Evolutionary conservation across 148 eudicot species (phyloP), one percentile per base, ranked within the genome.

Genomic region (Nepenthes mirabilis): DNA sequence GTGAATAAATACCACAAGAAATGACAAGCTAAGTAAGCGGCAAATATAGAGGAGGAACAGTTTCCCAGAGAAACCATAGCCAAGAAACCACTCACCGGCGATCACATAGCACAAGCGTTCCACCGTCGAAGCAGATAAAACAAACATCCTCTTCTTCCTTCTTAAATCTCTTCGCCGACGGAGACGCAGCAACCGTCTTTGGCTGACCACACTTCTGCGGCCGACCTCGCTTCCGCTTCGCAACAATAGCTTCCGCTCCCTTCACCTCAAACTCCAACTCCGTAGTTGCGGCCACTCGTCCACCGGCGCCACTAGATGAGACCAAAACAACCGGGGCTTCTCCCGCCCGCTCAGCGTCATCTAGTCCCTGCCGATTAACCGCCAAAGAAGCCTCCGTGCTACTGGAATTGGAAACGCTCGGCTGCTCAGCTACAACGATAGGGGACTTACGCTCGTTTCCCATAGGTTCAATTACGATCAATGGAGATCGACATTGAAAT

Each of bases 81-180:
- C 47, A 47, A 33, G 53, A 47, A 63, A 33, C 13, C 14, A 50
- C 49, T 51, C 33, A 60, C 55, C 67, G 43, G 2, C 57, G 55
- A 62, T 72, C 52, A 43, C 65, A 66, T 1, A 52, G 58, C 48
- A 74, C 70, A 33, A 68, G 66, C 34, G 59, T 65, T 2, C 77
- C 77, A 40, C 77, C 77, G 40, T 74, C 77, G 35, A 68, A 69
- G 57, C 77, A 73, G 5, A 73, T 64, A 36, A 73, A 73, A 45
- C 77, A 73, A 49, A 73, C 77, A 47, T 73, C 72, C 49, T 72
- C 76, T 14, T 63, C 76, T 43, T 72, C 77, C 62, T 54, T 45
- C 58, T 62, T 63, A 33, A 8, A 34, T 68, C 36, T 67, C 67
- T 35, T 45, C 63, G 12, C 69, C 14, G 2, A 11, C 6, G n/a